Conservation (phyloP, 805 yeast genomes). For the Wickerhamiella hasegawae region DNA sequence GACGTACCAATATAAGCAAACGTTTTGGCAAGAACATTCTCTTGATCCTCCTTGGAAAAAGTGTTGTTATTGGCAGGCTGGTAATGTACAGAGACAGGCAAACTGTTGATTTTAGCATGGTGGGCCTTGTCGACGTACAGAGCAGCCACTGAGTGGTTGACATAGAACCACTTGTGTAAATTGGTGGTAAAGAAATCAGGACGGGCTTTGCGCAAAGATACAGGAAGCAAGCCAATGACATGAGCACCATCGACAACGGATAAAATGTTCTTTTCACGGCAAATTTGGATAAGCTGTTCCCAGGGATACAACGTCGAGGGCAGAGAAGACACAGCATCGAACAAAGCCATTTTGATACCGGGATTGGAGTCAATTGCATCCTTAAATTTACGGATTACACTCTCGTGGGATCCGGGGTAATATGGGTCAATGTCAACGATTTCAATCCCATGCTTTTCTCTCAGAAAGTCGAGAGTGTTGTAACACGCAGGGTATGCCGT, state of each 20-base stretch:
- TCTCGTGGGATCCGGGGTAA: conserved; percentile 31
- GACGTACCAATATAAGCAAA: conserved; percentile 38
- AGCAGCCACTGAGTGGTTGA: conserved; percentile 43
- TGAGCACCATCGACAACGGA: conserved; percentile 65
- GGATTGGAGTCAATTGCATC: conserved; percentile 18
- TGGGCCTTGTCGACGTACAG: conserved; percentile 39
- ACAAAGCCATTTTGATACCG: conserved; percentile 28
- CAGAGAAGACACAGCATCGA: conserved; percentile 43
- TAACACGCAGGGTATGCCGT: conserved; percentile 40
- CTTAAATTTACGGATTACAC: conserved; percentile 22
- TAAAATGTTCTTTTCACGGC: conserved; percentile 30
- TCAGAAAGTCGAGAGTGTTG: conserved; percentile 27
- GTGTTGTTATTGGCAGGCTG: conserved; percentile 8
- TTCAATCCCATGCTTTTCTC: conserved; percentile 20
- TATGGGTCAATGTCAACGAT: conserved; percentile 25
- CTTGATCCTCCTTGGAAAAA: conserved; percentile 14
- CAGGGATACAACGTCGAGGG: conserved; percentile 50
- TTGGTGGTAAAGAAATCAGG: conserved; percentile 52
- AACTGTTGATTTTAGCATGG: conserved; percentile 35
- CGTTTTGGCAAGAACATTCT: conserved; percentile 23
- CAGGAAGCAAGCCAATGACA: conserved; percentile 31
- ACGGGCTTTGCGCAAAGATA: conserved; percentile 16
- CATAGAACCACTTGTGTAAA: conserved; percentile 53
- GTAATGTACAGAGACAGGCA: conserved; percentile 41
- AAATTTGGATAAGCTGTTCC: conserved; percentile 29